These are phyloP conservation scores for Nadsonia fulvescens DNA, from an alignment of 805 yeast species.

Conservation along the genomic window DNA sequence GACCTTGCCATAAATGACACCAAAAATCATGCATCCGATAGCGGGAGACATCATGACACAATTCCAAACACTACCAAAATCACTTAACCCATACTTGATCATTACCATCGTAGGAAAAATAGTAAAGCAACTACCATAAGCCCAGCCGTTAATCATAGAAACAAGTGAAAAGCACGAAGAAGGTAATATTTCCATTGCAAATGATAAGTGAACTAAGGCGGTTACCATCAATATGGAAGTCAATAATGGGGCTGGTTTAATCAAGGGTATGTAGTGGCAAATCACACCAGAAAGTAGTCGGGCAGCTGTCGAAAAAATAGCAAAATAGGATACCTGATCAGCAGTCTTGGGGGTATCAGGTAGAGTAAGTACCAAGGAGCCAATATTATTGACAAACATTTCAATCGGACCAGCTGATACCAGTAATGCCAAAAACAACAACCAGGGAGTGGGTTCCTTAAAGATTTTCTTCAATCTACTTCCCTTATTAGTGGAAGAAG, in stretches of 20 bases:
- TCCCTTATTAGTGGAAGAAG: constrained; percentile 3
- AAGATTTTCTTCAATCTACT: constrained; percentile 3
- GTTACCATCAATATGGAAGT: constrained; percentile 20
- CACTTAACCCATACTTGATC: constrained; percentile 70
- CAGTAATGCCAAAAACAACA: constrained; percentile 44
- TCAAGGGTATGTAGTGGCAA: no score
- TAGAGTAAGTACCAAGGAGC: constrained; percentile 39
- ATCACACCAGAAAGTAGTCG: constrained; percentile 46
- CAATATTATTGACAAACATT: constrained; percentile 68
- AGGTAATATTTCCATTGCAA: constrained; percentile 4
- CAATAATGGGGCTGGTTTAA: no score
- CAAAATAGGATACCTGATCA: constrained; percentile 35
- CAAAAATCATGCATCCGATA: constrained; percentile 50
- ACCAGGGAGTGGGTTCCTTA: constrained; percentile 26
- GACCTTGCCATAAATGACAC: constrained; percentile 47
- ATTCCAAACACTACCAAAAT: constrained; percentile 89
- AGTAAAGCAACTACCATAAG: constrained; percentile 76
- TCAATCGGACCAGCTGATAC: constrained; percentile 71
- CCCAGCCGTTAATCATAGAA: constrained; percentile 42
- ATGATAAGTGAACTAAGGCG: constrained; percentile 20
- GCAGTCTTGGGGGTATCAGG: constrained; percentile 15
- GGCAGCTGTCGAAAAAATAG: constrained; percentile 50
- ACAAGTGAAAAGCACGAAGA: constrained; percentile 14
- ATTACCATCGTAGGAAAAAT: constrained; percentile 73
- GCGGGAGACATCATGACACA: constrained; percentile 81